Evolutionary conservation across 176 grass and related monocot species (phyloP), one percentile per base, ranked within the genome.

Genomic region (Rhynchospora tenuis): DNA sequence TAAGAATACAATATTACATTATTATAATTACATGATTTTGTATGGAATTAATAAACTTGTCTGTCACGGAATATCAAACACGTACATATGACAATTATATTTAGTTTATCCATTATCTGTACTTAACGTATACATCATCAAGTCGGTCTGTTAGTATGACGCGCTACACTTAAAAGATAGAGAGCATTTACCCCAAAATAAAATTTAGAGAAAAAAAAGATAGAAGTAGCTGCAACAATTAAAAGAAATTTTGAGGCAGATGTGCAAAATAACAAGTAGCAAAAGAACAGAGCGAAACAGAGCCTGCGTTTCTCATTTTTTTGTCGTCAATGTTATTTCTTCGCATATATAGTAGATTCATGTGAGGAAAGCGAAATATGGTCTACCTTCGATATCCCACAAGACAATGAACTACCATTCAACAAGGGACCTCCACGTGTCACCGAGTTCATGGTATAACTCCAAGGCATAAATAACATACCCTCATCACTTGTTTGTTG

Each of bases 401-500:
- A 47, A 47, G 43, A 82, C n/a, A 82, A 67, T 82, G 80, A 67
- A 28, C 80, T 66, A 82, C 43, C 80, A 82, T 61, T 82, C 60
- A 52, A 17, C 80, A 50, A 82, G 61, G 44, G 2, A 15, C 54
- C 9, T 14, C 80, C 60, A 64, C 80, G 60, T 31, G 80, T 82
- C 80, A 66, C 26, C 44, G 13, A 27, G 5, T 11, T 66, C 38
- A 20, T 67, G 23, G 60, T 50, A 43, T 65, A 45, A 63, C 61
- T 13, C n/a, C 78, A 28, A n/a, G 58, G 80, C 42, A 67, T 82
- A 66, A 82, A 66, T 67, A 82, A 67, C 80, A 67, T 17, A 29
- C 10, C 52, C 44, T 82, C 61, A 29, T 81, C 61, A 33, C 10
- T 43, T 81, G 56, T 48, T 63, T 19, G 48, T 79, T 42, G 24